Conservation (phyloP, 2,329 filamentous ascomycete species). For the Sporothrix pallida region DNA sequence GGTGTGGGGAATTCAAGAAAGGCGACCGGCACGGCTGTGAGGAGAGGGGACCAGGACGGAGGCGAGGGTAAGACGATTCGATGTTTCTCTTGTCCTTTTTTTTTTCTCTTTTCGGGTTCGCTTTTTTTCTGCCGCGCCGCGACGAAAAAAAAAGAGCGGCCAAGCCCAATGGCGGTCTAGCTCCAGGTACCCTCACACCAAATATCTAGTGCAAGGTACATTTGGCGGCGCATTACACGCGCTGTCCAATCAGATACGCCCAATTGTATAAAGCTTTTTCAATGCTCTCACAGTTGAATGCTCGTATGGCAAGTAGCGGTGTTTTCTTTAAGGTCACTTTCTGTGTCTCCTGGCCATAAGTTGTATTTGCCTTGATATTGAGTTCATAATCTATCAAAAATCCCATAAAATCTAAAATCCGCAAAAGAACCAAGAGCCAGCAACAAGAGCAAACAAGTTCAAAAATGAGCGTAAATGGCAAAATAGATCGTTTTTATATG, state of each 20-base stretch:
- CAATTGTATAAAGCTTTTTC: neutral
- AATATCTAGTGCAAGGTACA: conserved; percentile 16
- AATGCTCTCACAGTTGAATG: neutral
- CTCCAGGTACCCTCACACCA: neutral
- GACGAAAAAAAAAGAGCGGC: neutral
- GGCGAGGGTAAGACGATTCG: neutral
- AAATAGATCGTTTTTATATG: no score
- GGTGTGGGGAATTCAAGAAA: conserved; percentile 10
- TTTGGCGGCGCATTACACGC: neutral
- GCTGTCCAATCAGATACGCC: neutral
- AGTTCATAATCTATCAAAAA: neutral
- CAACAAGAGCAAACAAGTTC: no score
- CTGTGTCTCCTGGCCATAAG: neutral
- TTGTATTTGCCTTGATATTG: neutral
- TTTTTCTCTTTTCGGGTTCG: neutral
- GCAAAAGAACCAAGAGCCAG: no score
- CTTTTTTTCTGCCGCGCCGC: conserved; percentile 1
- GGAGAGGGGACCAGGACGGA: neutral
- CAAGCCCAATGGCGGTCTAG: conserved; percentile 1
- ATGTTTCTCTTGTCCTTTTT: neutral
- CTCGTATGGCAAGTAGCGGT: neutral
- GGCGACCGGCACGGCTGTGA: conserved; percentile 9
- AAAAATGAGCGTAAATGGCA: no score
- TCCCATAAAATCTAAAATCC: no score
- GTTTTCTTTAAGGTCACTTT: neutral